Base-by-base conservation (phyloP, 2,329 filamentous ascomycete genomes). In the Nigrospora oryzae region DNA sequence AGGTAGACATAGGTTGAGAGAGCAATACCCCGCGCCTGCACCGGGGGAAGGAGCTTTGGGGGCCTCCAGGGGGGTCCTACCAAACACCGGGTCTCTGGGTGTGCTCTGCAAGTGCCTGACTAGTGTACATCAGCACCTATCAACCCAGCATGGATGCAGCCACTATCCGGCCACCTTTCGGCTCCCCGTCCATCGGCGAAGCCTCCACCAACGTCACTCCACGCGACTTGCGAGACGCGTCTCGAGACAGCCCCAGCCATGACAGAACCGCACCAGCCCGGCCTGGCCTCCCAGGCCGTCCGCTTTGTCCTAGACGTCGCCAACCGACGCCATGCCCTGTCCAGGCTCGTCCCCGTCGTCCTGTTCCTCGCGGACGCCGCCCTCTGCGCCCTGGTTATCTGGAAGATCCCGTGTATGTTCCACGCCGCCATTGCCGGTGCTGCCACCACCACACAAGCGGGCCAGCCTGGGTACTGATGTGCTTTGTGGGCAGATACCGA, bases 391-490 rank as follows among this genome's bases (percentile, higher is more conserved):
- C 61, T 87, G 32, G 75, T 96, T 51, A 85, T 95, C 51, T 82
- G 80, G 75, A 90, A 83, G 63, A 75, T 95, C 46, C 83, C 89
- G 36, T 95, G 89, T 95, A 71, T 69, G 84, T 60, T 44, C 33
- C 36, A 15, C 17, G 16, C 5, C 8, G 35, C 35, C 16, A 35
- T 15, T 10, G 12, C 11, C 4, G 12, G 12, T 10, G 12, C n/a
- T 5, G n/a, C 11, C n/a, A n/a, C 12, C 11, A n/a, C 36, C 34
- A 7, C 17, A 17, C 15, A 8, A 3, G 15, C 28, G n/a, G n/a
- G 13, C 23, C 16, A 17, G 11, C 14, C 2, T 31, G 10, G 19
- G 43, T 44, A 16, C 46, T 45, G 36, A 49, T 28, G 46, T 50
- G 17, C 44, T 36, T 34, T 11, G 10, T 31, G 38, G 40, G 37